Base-by-base conservation (phyloP, 2,329 filamentous ascomycete genomes). In the Alternaria conjuncta region DNA sequence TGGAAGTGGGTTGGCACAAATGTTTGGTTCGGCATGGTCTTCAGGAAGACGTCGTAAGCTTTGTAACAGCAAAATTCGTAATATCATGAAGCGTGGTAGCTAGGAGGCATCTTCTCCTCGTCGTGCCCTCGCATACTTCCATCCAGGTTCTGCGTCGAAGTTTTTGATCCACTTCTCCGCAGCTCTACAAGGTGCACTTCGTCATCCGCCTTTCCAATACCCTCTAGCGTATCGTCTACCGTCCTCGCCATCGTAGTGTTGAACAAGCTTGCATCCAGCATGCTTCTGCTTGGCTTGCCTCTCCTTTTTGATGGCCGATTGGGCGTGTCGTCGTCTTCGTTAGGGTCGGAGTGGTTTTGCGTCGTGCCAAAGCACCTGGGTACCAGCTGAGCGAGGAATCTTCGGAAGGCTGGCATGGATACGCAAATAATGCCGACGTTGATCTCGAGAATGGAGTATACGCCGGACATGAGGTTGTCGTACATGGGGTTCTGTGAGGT, bases 1-100 rank as follows among this genome's bases (percentile, higher is more conserved):
- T 49, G 63, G 66, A 82, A 82, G 71, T 82, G 81, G 81, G 64
- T 82, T 45, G 80, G 80, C 7, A 64, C 70, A 2, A 78, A 69
- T 30, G 79, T 82, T 7, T 82, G 81, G 81, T 79, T 69, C 73
- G 80, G 79, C 5, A 12, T 82, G 26, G 58, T 79, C 26, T 21
- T 82, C n/a, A 68, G 67, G 64, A 55, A 10, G 47, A 23, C 28
- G 6, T 53, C 36, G 15, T 28, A n/a, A 28, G 23, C 25, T n/a
- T 4, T 20, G 23, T 50, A 10, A 30, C 12, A 20, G 11, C 12
- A 20, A 5, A 15, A n/a, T 50, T 50, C n/a, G 25, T 50, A 50
- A 6, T 30, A 6, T 50, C 25, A 50, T 50, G n/a, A 50, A 28
- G 46, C 15, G 28, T 26, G 18, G 6, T 50, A 50, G n/a, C n/a